Base-by-base conservation (phyloP, 306 rosid genomes). In the Mucuna pruriens region DNA sequence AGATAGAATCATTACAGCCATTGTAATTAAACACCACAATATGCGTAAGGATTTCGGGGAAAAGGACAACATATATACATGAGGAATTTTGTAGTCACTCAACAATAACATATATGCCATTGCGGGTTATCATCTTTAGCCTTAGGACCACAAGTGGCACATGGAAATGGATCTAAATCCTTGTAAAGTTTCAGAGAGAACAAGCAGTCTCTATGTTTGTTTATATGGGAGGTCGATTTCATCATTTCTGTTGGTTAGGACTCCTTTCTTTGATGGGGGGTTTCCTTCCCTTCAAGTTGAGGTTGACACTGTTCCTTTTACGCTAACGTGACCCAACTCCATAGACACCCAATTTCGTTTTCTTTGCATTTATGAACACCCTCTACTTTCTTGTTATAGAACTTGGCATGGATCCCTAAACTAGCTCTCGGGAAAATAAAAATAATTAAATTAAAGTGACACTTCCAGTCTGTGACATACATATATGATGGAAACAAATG, bases 131-230 rank as follows among this genome's bases (percentile, higher is more conserved):
- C 80, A 49, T 76, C 26, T 42, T 71, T 19, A 9, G 87, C 34
- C 62, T 48, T 9, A 72, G 88, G 90, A 84, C 90, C 88, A 81
- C 90, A 42, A 45, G 51, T 22, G 19, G 81, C 78, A 77, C 83
- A 81, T 74, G 76, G 86, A 78, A 84, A 76, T 77, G 61, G 84
- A 74, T 84, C 82, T 57, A 78, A 86, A 78, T 78, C 84, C 75
- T 74, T 82, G 79, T 48, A 74, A 76, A 81, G 70, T 66, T 84
- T 67, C 76, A 77, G 82, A 76, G 77, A 40, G 87, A 80, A 85
- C 72, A 80, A 85, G 77, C 72, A 80, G 83, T 71, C 42, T 20
- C 76, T 70, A 26, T 75, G 85, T 60, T 66, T 62, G 65, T 69
- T 61, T 63, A 62, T 52, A 63, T 44, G 77, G 85, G 23, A 34